A percentile compares a stretch with the other conserved stretches of the same genome.
These are phyloP conservation scores for Neoarthrinium moseri DNA, from an alignment of 2,329 filamentous ascomycete species.

Conservation along the genomic window DNA sequence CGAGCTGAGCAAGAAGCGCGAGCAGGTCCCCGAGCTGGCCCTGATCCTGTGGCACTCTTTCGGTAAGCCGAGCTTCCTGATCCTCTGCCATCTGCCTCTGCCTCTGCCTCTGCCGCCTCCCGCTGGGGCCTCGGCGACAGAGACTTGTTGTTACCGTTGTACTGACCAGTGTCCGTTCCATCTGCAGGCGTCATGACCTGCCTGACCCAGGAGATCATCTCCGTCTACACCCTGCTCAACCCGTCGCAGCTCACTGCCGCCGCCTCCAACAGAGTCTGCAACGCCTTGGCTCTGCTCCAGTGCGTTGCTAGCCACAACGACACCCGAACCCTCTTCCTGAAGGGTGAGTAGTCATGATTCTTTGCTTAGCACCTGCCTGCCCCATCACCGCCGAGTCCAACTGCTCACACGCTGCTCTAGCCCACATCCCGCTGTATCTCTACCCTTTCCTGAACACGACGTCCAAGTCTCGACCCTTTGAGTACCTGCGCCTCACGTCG, in stretches of 20 bases:
- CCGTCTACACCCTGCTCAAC: slow-evolving; percentile 94
- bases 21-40: slow-evolving; percentile 95
- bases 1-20: slow-evolving; percentile 96
- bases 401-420: slow-evolving; percentile 44
- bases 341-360: slow-evolving; percentile 61
- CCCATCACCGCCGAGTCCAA: no score
- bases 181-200: slow-evolving; percentile 93
- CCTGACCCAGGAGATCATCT: slow-evolving; percentile 96
- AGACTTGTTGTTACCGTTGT: no score
- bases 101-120: no score
- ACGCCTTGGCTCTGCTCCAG: slow-evolving; percentile 90
- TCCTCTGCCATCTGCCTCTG: slow-evolving; percentile 20
- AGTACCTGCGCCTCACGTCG: slow-evolving; percentile 93
- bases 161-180: not conserved
- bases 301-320: slow-evolving; percentile 98
- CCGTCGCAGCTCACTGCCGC: slow-evolving; percentile 95
- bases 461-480: slow-evolving; percentile 95
- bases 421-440: slow-evolving; percentile 94
- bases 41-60: slow-evolving; percentile 98
- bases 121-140: no score
- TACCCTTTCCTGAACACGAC: slow-evolving; percentile 99
- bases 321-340: slow-evolving; percentile 88
- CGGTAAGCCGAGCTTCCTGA: slow-evolving; percentile 55
- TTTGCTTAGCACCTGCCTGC: not conserved
- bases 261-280: slow-evolving; percentile 96